These are phyloP conservation scores for Breviolum minutum DNA, from an alignment of 73 alveolate genomes.

Conservation along the genomic window DNA sequence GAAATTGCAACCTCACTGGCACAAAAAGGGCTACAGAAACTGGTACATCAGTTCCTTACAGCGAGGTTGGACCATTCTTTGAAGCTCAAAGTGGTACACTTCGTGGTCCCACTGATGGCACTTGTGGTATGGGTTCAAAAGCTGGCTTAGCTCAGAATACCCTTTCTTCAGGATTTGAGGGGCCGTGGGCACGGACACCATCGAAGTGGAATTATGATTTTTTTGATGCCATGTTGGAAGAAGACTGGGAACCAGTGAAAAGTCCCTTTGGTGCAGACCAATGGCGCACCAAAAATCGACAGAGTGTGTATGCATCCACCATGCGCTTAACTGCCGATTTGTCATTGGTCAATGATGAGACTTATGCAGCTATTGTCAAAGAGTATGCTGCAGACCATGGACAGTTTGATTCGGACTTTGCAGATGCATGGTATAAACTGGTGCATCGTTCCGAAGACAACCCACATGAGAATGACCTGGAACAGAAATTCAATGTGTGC, in stretches of 20 bases:
- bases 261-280: slow-evolving; percentile 81
- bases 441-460: slow-evolving; percentile 55
- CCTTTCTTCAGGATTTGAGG: slow-evolving; percentile 84
- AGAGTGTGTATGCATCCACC: slow-evolving; percentile 37
- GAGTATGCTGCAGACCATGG: slow-evolving; percentile 81
- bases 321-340: slow-evolving; percentile 81
- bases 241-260: slow-evolving; percentile 72
- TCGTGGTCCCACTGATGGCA: slow-evolving; percentile 83
- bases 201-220: slow-evolving; percentile 75
- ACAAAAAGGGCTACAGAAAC: slow-evolving; percentile 52
- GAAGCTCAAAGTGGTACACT: slow-evolving; percentile 52
- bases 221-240: slow-evolving; percentile 76
- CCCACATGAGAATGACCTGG: slow-evolving; percentile 73
- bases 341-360: slow-evolving; percentile 47
- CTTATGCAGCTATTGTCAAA: slow-evolving; percentile 30
- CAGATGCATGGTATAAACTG: slow-evolving; percentile 77
- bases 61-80: slow-evolving; percentile 63
- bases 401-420: slow-evolving; percentile 60
- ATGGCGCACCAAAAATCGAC: slow-evolving; percentile 48
- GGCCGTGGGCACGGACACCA: slow-evolving; percentile 80
- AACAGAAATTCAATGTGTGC: slow-evolving; percentile 42
- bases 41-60: slow-evolving; percentile 2
- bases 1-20: slow-evolving; percentile 90
- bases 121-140: slow-evolving; percentile 52
- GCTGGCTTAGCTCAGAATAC: slow-evolving; percentile 75